Conservation (phyloP, 1,284 basidiomycete genomes). For the Trichosporon sp. region DNA sequence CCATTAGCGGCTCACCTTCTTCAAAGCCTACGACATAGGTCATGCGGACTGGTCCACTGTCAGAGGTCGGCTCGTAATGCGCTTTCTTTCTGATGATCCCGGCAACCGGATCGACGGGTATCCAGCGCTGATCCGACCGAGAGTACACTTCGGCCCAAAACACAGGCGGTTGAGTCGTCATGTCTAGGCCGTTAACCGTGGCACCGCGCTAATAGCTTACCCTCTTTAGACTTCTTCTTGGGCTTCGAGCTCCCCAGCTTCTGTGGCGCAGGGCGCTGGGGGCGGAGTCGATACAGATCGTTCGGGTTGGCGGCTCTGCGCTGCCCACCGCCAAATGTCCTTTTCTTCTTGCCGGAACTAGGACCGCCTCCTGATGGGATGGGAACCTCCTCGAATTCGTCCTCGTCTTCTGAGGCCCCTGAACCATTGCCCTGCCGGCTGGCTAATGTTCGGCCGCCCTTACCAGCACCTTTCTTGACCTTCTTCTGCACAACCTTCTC, state of each 20-base stretch:
- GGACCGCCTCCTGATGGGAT: constrained; percentile 23
- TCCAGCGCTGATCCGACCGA: constrained; percentile 83
- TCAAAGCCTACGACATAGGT: constrained; percentile 91
- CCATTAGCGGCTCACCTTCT: constrained; percentile 63
- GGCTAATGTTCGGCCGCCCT: constrained; percentile 27
- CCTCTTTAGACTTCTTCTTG: constrained; percentile 30
- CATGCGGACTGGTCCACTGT: constrained; percentile 71
- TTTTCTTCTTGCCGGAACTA: constrained; percentile 49
- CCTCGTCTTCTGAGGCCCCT: constrained; percentile 29
- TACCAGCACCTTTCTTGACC: constrained; percentile 27
- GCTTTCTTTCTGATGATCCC: constrained; percentile 73
- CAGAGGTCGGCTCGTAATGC: constrained; percentile 69
- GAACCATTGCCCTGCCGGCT: constrained; percentile 37
- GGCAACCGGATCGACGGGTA: constrained; percentile 85
- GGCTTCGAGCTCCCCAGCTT: constrained; percentile 31
- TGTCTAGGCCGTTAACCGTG: constrained; percentile 24
- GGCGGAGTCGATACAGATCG: constrained; percentile 39
- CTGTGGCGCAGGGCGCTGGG: constrained; percentile 27
- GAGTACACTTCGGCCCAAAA: constrained; percentile 99
- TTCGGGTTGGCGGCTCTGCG: constrained; percentile 36
- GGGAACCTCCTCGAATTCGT: constrained; percentile 48
- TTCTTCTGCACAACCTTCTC: constrained; percentile 45
- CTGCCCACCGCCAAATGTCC: constrained; percentile 35
- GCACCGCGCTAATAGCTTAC: constrained; percentile 14
- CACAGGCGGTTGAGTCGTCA: constrained; percentile 63